Conservation (phyloP, 306 rosid species). For the Styphnolobium japonicum region DNA sequence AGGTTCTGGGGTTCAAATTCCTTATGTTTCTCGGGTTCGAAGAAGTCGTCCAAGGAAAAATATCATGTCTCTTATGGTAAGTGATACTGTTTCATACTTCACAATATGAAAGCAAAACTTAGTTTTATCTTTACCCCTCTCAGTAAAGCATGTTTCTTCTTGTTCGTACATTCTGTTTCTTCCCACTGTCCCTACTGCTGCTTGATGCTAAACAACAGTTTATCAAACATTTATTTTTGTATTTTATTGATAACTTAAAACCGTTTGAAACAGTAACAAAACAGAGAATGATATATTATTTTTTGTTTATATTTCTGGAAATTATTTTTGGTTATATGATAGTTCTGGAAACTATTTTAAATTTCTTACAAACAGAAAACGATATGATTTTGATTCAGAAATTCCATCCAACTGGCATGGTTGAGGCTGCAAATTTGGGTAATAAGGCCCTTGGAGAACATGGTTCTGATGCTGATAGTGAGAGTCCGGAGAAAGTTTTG, state of each 20-base stretch:
- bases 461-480: constrained; percentile 41
- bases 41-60: constrained; percentile 95
- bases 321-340: not conserved
- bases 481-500: constrained; percentile 32
- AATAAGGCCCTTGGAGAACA: constrained; percentile 38
- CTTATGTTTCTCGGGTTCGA: constrained; percentile 83
- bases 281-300: too few species aligned
- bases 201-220: not conserved
- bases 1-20: constrained; percentile 77
- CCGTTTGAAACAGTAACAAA: too few species aligned
- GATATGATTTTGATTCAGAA: constrained; percentile 41
- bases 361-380: constrained; percentile 15
- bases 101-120: not conserved
- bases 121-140: not conserved
- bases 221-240: too few species aligned
- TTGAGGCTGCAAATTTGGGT: constrained; percentile 42
- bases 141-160: not conserved
- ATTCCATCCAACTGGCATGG: constrained; percentile 49
- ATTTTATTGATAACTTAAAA: too few species aligned
- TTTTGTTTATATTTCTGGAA: too few species aligned
- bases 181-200: constrained; percentile 18
- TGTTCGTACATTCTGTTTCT: not conserved
- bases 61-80: constrained; percentile 70
- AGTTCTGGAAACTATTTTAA: not conserved
- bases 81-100: constrained; percentile 29